Base-by-base conservation (phyloP, 2,329 filamentous ascomycete genomes). In the Sporothrix dimorphospora region DNA sequence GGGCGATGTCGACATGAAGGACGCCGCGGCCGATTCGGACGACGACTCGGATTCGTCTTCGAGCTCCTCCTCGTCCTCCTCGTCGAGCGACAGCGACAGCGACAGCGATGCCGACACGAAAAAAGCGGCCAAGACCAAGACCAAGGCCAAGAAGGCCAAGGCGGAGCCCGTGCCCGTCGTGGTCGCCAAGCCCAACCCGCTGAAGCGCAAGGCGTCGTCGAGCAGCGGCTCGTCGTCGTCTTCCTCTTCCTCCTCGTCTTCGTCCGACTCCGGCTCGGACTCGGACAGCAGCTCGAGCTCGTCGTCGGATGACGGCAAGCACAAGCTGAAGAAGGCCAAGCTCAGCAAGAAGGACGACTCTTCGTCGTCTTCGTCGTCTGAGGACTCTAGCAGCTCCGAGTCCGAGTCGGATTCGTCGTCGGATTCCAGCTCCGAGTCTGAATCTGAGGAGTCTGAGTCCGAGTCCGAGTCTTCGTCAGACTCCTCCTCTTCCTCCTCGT, bases 181-280 rank as follows among this genome's bases (percentile, higher is more conserved):
- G 1, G 67, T 78, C 30, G 76, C 81, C 74, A 72, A 77, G 73
- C 74, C 77, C 68, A 85, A 86, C 40, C 81, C 81, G 1, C 78
- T 87, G 72, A 91, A 91, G 78, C 84, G 88, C 49, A 87, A 89
- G 82, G 87, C 87, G 8, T 75, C 77, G 30, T 79, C 81, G 5
- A 81, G 79, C 77, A 79, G 77, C 70, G 83, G 85, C 75, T 76
- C 80, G 9, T 81, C 77, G 65, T 79, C 77, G 19, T 79, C 79
- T 11, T 80, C 79, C n/a, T 81, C 81, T 0, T 78, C 78, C 47
- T 81, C 77, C 68, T 79, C 78, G 19, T 80, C 79, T 73, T 72
- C 9, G 8, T 81, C 80, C 9, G 78, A 79, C 38, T 82, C 81
- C 4, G 76, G 77, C 19, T 76, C 76, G 0, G 68, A 65, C 16